A percentile compares a stretch with the other conserved stretches of the same genome.
These are phyloP conservation scores for Backusella morwellensis DNA, from an alignment of 192 early-diverging fungal genomes.

Conservation along the genomic window DNA sequence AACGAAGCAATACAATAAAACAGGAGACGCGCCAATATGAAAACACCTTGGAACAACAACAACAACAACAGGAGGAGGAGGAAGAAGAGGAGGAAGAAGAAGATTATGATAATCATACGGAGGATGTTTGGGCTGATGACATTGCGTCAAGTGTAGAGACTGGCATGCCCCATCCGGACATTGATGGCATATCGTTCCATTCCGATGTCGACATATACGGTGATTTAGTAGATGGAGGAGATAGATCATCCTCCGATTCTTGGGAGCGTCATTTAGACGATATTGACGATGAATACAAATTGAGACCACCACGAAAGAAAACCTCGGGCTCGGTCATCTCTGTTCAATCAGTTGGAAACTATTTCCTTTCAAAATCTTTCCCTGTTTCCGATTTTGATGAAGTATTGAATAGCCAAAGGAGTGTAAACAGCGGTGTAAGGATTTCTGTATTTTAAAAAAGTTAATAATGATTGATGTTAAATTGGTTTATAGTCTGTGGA, in stretches of 20 bases:
- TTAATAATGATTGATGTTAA: background rate
- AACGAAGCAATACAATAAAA: background rate
- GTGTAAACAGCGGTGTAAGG: background rate
- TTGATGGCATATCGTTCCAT: background rate
- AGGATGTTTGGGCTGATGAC: background rate
- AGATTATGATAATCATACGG: background rate
- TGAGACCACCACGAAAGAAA: background rate
- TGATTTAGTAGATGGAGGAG: background rate
- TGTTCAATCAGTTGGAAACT: background rate
- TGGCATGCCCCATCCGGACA: background rate
- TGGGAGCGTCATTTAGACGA: conserved; percentile 1
- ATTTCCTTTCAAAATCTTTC: background rate
- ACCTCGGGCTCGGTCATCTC: background rate
- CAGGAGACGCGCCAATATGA: background rate
- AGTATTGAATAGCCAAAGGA: background rate
- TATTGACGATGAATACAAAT: background rate
- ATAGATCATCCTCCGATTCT: background rate
- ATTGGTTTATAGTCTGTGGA: background rate
- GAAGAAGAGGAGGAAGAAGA: background rate
- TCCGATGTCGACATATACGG: background rate
- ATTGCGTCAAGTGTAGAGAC: background rate
- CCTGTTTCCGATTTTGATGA: background rate
- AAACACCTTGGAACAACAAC: background rate
- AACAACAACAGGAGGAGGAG: background rate
- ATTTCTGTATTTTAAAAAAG: background rate